Conservation (phyloP, 2,329 filamentous ascomycete genomes). For the Aspergillus tubingensis region DNA sequence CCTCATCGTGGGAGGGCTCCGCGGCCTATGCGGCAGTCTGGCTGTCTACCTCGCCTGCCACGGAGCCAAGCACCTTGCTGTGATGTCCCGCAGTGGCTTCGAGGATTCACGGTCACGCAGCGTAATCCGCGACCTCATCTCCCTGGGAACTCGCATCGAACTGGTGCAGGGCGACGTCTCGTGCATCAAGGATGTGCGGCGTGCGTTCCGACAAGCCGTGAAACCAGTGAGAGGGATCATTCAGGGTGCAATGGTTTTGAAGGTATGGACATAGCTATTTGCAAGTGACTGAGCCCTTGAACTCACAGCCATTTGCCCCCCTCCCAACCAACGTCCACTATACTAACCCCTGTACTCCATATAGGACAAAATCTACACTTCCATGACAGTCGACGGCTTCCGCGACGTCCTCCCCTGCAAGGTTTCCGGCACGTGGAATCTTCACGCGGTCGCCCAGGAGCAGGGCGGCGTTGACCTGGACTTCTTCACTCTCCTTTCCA, state of each 20-base stretch:
- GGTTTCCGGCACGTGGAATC: constrained; percentile 30
- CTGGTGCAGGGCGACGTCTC: constrained; percentile 18
- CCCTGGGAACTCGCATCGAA: background rate
- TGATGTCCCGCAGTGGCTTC: constrained; percentile 14
- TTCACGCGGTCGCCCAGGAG: constrained; percentile 20
- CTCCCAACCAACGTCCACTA: background rate
- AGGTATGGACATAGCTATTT: background rate
- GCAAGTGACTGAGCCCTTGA: too few species aligned
- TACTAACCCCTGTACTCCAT: constrained; percentile 6
- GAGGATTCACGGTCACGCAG: constrained; percentile 6
- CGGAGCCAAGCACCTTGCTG: constrained; percentile 10
- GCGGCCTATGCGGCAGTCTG: constrained; percentile 16
- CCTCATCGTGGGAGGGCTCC: constrained; percentile 15
- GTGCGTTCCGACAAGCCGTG: constrained; percentile 2
- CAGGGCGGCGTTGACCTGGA: background rate
- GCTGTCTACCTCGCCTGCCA: constrained; percentile 11
- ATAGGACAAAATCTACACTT: background rate
- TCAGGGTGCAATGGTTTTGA: constrained; percentile 21
- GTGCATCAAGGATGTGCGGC: constrained; percentile 7
- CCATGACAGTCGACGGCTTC: constrained; percentile 39
- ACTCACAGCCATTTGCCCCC: too few species aligned
- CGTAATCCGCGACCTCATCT: background rate
- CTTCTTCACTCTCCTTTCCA: background rate
- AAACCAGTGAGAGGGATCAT: constrained; percentile 18
- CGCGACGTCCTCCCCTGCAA: constrained; percentile 34